phyloP scores from a whole-genome alignment of 805 yeast genomes.

The Cyberlindnera mississippiensis region DNA sequence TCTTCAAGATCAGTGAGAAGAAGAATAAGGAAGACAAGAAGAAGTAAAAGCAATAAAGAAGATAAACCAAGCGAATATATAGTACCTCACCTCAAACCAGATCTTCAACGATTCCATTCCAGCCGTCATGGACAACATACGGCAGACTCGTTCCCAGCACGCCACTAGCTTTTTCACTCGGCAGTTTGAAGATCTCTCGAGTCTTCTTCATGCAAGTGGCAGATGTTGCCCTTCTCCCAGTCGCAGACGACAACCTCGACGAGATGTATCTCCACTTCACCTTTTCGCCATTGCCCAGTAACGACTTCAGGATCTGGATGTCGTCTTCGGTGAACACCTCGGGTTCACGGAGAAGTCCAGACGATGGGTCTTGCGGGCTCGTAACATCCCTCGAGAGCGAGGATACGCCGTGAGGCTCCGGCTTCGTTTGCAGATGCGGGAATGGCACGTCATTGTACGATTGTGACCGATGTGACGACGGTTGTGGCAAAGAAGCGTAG shows the following conservation, averaged over 20 bases:
- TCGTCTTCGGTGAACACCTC: constrained; percentile 36
- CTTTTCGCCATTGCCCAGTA: constrained; percentile 49
- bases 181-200: constrained; percentile 50
- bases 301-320: constrained; percentile 40
- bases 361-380: background rate
- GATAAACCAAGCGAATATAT: background rate
- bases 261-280: constrained; percentile 60
- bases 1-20: background rate
- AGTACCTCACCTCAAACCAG: background rate
- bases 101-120: constrained; percentile 37
- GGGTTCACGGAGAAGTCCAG: constrained; percentile 1
- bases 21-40: too few relatives aligned
- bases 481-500: background rate
- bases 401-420: background rate
- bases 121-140: constrained; percentile 46
- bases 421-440: too few relatives aligned
- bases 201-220: constrained; percentile 53
- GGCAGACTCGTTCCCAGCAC: constrained; percentile 48
- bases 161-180: constrained; percentile 40
- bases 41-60: background rate
- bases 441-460: background rate
- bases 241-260: constrained; percentile 34
- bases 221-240: constrained; percentile 36
- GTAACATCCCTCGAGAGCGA: background rate
- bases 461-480: background rate